phyloP scores from a whole-genome alignment of 2,329 filamentous ascomycete species.

The Escovopsis sp. region DNA sequence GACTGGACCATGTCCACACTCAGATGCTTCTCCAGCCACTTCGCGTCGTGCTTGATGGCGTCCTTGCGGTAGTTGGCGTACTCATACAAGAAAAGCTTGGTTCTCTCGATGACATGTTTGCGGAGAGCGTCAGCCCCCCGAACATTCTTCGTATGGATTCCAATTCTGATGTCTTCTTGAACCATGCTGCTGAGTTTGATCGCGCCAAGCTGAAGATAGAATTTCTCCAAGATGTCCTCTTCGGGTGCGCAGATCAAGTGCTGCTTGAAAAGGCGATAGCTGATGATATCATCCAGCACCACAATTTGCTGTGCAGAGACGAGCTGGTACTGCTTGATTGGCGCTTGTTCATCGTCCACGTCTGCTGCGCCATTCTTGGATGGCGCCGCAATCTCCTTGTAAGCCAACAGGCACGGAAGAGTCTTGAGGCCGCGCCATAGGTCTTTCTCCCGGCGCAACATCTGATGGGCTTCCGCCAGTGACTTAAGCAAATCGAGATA shows the following conservation, averaged over 20 bases:
- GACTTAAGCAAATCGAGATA: conserved; percentile 74
- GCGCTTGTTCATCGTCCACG: conserved; percentile 46
- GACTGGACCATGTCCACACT: conserved; percentile 63
- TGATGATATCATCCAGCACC: conserved; percentile 76
- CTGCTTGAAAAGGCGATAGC: conserved; percentile 77
- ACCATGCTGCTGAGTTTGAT: conserved; percentile 63
- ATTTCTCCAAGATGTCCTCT: conserved; percentile 71
- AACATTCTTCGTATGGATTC: conserved; percentile 51
- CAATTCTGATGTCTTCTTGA: conserved; percentile 62
- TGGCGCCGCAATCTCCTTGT: conserved; percentile 49
- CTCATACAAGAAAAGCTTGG: conserved; percentile 78
- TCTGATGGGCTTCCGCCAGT: conserved; percentile 56
- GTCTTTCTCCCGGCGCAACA: conserved; percentile 62
- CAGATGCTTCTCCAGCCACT: conserved; percentile 82
- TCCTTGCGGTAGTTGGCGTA: conserved; percentile 55
- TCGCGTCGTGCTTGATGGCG: conserved; percentile 69
- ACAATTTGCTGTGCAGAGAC: conserved; percentile 58
- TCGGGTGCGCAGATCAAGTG: conserved; percentile 75
- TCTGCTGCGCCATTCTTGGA: conserved; percentile 33
- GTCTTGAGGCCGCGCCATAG: conserved; percentile 63
- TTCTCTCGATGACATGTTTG: conserved; percentile 73
- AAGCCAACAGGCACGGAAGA: conserved; percentile 69
- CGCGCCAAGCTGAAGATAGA: conserved; percentile 72
- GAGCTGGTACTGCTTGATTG: conserved; percentile 67
- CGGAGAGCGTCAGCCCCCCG: conserved; percentile 53